Evolutionary conservation across 352 stramenopile species (phyloP).

Genomic region (Globisporangium uncinulatum): DNA sequence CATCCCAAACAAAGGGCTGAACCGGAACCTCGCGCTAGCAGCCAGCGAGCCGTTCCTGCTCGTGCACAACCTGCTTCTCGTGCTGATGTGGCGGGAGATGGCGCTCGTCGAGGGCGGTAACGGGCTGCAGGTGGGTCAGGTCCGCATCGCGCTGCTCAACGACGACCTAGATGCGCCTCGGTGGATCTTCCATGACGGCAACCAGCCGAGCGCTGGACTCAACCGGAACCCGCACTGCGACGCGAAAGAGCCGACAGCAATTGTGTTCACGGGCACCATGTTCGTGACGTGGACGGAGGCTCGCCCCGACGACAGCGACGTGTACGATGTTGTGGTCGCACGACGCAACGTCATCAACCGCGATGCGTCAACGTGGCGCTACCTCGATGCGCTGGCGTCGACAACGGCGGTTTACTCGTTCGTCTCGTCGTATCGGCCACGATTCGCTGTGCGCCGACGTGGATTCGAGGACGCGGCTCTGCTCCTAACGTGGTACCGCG

Average conservation of each 20-base stretch:
- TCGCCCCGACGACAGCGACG: slow-evolving; percentile 10
- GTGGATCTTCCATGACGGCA: slow-evolving; percentile 78
- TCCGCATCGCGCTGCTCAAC: slow-evolving; percentile 51
- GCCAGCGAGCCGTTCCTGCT: slow-evolving; percentile 39
- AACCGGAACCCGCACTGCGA: slow-evolving; percentile 45
- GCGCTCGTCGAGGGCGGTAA: slow-evolving; percentile 5
- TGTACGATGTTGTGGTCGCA: slow-evolving; percentile 46
- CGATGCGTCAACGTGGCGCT: slow-evolving; percentile 50
- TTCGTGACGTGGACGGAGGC: slow-evolving; percentile 60
- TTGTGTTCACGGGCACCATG: slow-evolving; percentile 48
- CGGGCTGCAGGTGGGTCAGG: slow-evolving; percentile 29
- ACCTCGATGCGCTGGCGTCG: slow-evolving; percentile 26
- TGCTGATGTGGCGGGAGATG: slow-evolving; percentile 59
- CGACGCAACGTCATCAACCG: slow-evolving; percentile 46
- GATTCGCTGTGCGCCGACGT: slow-evolving; percentile 34
- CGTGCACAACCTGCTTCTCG: slow-evolving; percentile 53
- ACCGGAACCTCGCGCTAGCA: slow-evolving; percentile 46
- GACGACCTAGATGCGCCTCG: slow-evolving; percentile 38
- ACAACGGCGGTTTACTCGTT: slow-evolving; percentile 25
- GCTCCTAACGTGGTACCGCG: slow-evolving; percentile 49
- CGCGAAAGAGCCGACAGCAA: slow-evolving; percentile 29
- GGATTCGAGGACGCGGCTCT: slow-evolving; percentile 49
- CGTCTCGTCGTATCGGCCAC: slow-evolving; percentile 34
- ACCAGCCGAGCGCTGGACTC: slow-evolving; percentile 27
- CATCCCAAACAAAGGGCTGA: slow-evolving; percentile 57